Evolutionary conservation across 106 monocot genomes (phyloP).

Genomic region (Dendrobium nobile): DNA sequence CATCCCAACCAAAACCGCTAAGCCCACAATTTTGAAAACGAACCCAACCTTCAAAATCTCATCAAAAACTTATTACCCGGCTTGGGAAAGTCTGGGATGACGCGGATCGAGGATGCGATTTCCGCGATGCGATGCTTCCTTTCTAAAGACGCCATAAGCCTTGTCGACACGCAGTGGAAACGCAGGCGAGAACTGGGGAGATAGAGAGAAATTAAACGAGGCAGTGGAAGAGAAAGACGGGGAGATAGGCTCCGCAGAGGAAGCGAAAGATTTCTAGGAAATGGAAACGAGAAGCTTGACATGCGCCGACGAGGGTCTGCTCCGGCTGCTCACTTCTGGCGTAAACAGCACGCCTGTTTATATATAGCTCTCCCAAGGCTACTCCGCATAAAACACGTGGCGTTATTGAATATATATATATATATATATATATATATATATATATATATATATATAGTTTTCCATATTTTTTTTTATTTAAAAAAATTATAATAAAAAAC

Average conservation of each 20-base stretch:
- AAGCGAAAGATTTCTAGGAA: neutral
- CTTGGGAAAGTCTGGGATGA: conserved; percentile 84
- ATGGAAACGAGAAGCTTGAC: no score
- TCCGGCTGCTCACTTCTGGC: no score
- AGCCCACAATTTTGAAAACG: neutral
- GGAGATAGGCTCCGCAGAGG: neutral
- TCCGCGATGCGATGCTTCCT: conserved; percentile 40
- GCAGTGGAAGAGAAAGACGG: neutral
- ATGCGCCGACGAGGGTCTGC: no score
- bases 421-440: no score
- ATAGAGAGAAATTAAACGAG: neutral
- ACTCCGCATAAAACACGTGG: no score
- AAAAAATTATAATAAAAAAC: no score
- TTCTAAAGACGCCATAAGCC: conserved; percentile 7
- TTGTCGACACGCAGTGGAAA: neutral
- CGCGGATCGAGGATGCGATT: conserved; percentile 73
- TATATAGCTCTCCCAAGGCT: no score
- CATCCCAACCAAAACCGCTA: neutral
- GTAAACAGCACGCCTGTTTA: no score
- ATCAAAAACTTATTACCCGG: conserved; percentile 31
- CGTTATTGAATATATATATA: no score
- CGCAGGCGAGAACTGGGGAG: neutral
- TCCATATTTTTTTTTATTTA: no score
- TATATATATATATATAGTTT: no score
- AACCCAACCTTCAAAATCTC: neutral